Evolutionary conservation across 2,329 filamentous ascomycete species (phyloP).

Genomic region (Talaromyces funiculosus): DNA sequence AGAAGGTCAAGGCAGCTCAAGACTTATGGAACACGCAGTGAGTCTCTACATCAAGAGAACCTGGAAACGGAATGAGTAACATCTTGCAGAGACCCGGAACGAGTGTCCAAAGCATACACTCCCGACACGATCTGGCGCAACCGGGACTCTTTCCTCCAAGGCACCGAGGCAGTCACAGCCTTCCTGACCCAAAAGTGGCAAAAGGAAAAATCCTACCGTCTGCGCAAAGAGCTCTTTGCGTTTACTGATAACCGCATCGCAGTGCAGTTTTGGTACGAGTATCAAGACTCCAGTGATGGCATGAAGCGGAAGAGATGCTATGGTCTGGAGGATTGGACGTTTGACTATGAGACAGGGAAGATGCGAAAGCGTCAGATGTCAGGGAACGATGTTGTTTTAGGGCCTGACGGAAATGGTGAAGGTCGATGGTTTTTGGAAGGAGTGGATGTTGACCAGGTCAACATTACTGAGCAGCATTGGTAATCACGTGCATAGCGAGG

Average conservation of each 20-base stretch:
- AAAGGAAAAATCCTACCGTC: slow-evolving; percentile 62
- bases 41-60: not conserved
- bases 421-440: slow-evolving; percentile 44
- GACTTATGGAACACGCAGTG: slow-evolving; percentile 76
- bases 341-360: slow-evolving; percentile 38
- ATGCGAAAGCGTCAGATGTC: slow-evolving; percentile 47
- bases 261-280: slow-evolving; percentile 90
- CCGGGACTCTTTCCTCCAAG: slow-evolving; percentile 62
- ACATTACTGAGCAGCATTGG: slow-evolving; percentile 34
- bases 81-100: slow-evolving; percentile 53
- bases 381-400: slow-evolving; percentile 42
- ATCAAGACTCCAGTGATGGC: slow-evolving; percentile 58
- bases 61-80: not conserved
- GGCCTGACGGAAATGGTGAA: slow-evolving; percentile 36
- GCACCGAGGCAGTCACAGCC: slow-evolving; percentile 60
- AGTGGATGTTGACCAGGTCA: slow-evolving; percentile 36
- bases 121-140: slow-evolving; percentile 76
- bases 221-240: slow-evolving; percentile 79
- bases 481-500: slow-evolving; percentile 16
- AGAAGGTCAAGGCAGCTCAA: slow-evolving; percentile 80
- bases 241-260: slow-evolving; percentile 72
- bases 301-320: slow-evolving; percentile 80
- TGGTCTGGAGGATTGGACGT: slow-evolving; percentile 57
- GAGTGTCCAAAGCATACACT: slow-evolving; percentile 68
- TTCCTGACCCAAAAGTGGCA: slow-evolving; percentile 72